Percentiles rank a stretch among this genome's conserved stretches.
These are phyloP conservation scores for Penicillium capsulatum DNA, from an alignment of 2,329 filamentous ascomycete genomes.

Conservation along the genomic window DNA sequence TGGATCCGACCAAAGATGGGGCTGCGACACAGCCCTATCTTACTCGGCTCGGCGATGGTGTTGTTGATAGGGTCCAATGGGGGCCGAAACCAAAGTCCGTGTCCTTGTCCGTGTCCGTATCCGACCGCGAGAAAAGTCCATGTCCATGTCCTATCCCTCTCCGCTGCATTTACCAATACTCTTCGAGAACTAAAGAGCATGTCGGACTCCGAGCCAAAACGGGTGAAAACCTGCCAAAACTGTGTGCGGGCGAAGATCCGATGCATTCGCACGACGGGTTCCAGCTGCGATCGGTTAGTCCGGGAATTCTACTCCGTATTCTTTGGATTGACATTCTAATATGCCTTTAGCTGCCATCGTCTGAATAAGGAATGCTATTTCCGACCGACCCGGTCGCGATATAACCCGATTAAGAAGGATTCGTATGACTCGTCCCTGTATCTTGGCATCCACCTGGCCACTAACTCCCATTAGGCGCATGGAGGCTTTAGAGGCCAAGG, in stretches of 20 bases:
- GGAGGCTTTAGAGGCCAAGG: conserved; percentile 5
- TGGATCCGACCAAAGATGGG: too few species aligned
- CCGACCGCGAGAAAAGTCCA: too few species aligned
- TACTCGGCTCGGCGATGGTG: too few species aligned
- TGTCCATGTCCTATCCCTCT: too few species aligned
- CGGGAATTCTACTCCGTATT: too few species aligned
- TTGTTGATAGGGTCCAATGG: too few species aligned
- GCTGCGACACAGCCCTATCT: too few species aligned
- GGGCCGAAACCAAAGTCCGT: too few species aligned
- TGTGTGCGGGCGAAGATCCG: conserved; percentile 14
- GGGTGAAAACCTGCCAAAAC: conserved; percentile 12
- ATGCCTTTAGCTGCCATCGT: conserved; percentile 6
- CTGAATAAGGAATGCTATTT: conserved; percentile 16
- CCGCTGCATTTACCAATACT: too few species aligned
- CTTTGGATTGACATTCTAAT: not conserved
- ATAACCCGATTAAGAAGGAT: conserved; percentile 10
- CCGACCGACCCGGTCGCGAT: conserved; percentile 11
- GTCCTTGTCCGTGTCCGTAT: too few species aligned
- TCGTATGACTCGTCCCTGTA: conserved; percentile 3
- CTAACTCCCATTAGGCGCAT: conserved; percentile 1
- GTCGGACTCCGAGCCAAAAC: not conserved
- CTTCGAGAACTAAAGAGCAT: conserved; percentile 1
- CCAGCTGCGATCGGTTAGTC: conserved; percentile 13
- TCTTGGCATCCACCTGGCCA: not conserved
- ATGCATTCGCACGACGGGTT: conserved; percentile 5